Base-by-base conservation (phyloP, 371 early-diverging fungal genomes). In the Apophysomyces trapeziformis region DNA sequence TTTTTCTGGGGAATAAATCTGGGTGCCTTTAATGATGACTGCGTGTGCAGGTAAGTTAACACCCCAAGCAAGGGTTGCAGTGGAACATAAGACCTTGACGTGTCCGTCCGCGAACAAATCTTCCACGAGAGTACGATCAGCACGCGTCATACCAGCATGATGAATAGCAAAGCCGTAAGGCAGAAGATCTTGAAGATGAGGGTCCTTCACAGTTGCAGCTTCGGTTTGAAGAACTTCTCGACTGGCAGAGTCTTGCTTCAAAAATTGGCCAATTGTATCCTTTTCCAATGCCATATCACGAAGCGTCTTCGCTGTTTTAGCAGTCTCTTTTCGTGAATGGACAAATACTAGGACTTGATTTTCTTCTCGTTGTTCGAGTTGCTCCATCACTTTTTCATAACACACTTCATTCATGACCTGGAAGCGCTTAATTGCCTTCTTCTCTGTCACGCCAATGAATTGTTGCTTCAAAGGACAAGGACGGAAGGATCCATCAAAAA, bases 61-160 rank as follows among this genome's bases (percentile, higher is more conserved):
- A 82, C 99, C 99, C 99, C 99, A 99, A 38, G 99, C 99, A 57
- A 99, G 84, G 0, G 99, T 99, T 13, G 99, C 97, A 9, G 99
- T 99, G 5, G 95, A 96, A 41, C 96, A 95, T 56, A 99, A 87
- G 14, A 99, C 95, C 78, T 95, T 91, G 66, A 99, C 83, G 63
- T 94, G 93, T 1, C 95, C 94, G 58, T 92, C 94, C 21, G 87
- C 89, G 79, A 99, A 99, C 71, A 97, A 72, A 36, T 96, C 93
- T 82, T 99, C 99, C 14, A 97, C 96, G 39, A 93, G 74, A 8
- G 92, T 90, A 77, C 99, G 94, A 74, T 99, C 97, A 26, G 90
- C 86, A 65, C 99, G 90, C 7, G 89, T 88, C 95, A 99, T 95
- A 59, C 99, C 99, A 18, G 99, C 99, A 82, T 99, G 99, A 86